A percentile compares a stretch with the other conserved stretches of the same genome.
Evolutionary conservation across 805 yeast species (phyloP).

Genomic region (Hanseniaspora singularis): DNA sequence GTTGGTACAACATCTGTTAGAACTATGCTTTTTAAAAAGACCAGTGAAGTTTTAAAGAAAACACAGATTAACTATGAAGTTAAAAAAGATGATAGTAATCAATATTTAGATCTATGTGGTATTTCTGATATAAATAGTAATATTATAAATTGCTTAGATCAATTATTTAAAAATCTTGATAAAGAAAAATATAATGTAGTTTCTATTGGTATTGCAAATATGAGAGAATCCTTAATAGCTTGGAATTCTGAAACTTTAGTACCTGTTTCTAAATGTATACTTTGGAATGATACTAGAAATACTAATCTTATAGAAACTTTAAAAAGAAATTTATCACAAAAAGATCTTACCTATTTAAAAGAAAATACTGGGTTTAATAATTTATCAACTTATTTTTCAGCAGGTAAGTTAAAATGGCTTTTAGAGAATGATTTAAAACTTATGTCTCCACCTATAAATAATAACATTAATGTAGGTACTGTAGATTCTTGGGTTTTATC

Average conservation of each 20-base stretch:
- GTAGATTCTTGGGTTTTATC: slow-evolving; percentile 89
- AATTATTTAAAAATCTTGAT: slow-evolving; percentile 47
- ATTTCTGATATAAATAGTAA: slow-evolving; percentile 34
- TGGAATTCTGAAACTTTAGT: slow-evolving; percentile 78
- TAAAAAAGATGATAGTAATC: slow-evolving; percentile 4
- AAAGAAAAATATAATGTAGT: slow-evolving; percentile 51
- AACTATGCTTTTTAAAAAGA: slow-evolving; percentile 62
- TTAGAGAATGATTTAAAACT: slow-evolving; percentile 63
- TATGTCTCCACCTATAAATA: slow-evolving; percentile 60
- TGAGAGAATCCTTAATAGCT: slow-evolving; percentile 86
- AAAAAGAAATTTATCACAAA: slow-evolving; percentile 41
- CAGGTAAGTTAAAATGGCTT: slow-evolving; percentile 81
- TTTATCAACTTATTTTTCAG: slow-evolving; percentile 75
- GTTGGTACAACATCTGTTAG: slow-evolving; percentile 89
- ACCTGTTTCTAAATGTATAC: slow-evolving; percentile 73
- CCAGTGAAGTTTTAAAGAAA: slow-evolving; percentile 69
- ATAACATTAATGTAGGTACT: slow-evolving; percentile 74
- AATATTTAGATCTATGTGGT: slow-evolving; percentile 3
- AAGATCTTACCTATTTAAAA: slow-evolving; percentile 45
- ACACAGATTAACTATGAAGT: slow-evolving; percentile 69
- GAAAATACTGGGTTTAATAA: slow-evolving; percentile 73
- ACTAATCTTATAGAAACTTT: slow-evolving; percentile 54
- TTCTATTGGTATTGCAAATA: slow-evolving; percentile 82
- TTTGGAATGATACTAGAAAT: slow-evolving; percentile 93
- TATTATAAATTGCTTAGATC: slow-evolving; percentile 66